phyloP scores from a whole-genome alignment of 371 early-diverging fungal species.

The Umbelopsis sp. region DNA sequence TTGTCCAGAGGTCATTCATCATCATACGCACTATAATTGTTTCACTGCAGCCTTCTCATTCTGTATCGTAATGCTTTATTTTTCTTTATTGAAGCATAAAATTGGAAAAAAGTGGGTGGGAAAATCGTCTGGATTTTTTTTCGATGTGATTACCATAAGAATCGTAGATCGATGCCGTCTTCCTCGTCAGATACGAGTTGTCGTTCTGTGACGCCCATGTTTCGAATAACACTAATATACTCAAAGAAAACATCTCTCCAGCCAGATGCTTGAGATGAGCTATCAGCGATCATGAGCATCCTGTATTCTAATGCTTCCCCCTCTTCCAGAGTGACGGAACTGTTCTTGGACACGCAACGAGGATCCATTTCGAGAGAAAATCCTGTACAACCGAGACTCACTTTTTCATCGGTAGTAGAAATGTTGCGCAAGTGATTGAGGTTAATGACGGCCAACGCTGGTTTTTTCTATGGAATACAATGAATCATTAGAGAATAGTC shows the following conservation, averaged over 20 bases:
- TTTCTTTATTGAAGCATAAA: no score
- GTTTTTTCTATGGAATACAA: not conserved
- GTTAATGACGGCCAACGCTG: conserved; percentile 9
- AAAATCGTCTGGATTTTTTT: no score
- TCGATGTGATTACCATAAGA: conserved; percentile 24
- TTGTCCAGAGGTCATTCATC: no score
- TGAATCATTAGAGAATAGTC: not conserved
- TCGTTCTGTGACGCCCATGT: conserved; percentile 53
- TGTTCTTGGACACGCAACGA: not conserved
- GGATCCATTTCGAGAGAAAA: conserved; percentile 17
- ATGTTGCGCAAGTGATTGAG: conserved; percentile 9
- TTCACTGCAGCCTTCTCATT: no score
- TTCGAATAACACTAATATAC: conserved; percentile 2
- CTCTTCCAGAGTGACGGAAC: not conserved
- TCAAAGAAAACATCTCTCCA: conserved; percentile 9
- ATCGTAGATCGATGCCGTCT: conserved; percentile 32
- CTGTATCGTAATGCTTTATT: no score
- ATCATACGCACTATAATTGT: no score
- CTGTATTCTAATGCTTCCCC: not conserved
- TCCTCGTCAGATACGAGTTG: not conserved
- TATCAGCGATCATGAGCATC: conserved; percentile 13
- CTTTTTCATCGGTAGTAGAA: not conserved
- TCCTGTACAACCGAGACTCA: not conserved
- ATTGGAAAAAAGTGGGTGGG: no score
- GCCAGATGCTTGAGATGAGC: not conserved